Base-by-base conservation (phyloP, 169 alveolate genomes). In the Plasmodium sp. region DNA sequence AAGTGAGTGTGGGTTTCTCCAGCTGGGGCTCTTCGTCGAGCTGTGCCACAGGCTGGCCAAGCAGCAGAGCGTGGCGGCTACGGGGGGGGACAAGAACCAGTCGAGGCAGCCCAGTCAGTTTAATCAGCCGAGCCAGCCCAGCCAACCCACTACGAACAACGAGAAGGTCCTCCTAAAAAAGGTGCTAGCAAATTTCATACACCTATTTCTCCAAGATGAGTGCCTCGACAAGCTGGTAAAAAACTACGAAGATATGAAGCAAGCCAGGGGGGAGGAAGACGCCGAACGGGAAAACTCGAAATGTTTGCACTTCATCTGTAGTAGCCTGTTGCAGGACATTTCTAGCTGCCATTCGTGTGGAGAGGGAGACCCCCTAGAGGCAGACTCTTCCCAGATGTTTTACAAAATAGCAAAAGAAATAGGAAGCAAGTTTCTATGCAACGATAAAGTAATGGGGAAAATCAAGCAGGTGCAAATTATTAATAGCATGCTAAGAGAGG, bases 121-220 rank as follows among this genome's bases (percentile, higher is more conserved):
- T n/a, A n/a, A n/a, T n/a, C 45, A 39, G 0, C 7, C 9, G 9
- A 39, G 45, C 7, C 45, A 39, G 7, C 62, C 62, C 62, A 48
- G 34, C 34, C 39, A 62, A 5, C 34, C 75, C 12, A n/a, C 10
- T 62, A 14, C 75, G 36, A 14, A 51, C n/a, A 36, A 85, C 51
- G 93, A 74, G 58, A 75, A 85, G 14, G 10, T 54, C 6, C 56
- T 85, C 18, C 27, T 85, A 41, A 58, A 85, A 34, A 85, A 75
- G 39, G 27, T 85, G 39, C 71, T 85, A 5, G 62, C 54, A 73
- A 33, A 84, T 39, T 85, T 74, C 58, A 54, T 85, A 27, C 34
- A 75, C 41, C 31, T 75, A 85, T 85, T 85, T 75, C 18, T 85
- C 45, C 86, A 51, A 36, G 86, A 85, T 75, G 93, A 85, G 33